These are phyloP conservation scores for Leishmania lainsoni DNA, from an alignment of 208 protist genomes.

Conservation along the genomic window DNA sequence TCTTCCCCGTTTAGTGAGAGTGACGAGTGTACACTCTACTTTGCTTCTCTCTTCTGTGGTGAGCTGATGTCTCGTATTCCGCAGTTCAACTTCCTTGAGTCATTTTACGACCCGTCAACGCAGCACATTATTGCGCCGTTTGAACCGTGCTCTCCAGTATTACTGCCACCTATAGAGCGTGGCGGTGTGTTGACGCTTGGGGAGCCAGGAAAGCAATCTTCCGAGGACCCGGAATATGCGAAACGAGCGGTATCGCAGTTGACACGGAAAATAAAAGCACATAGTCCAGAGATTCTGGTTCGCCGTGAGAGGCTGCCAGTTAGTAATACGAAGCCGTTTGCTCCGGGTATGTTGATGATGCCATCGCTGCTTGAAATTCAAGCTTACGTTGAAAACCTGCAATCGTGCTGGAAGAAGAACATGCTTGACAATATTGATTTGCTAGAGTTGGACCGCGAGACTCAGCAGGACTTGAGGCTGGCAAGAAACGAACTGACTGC, in stretches of 20 bases:
- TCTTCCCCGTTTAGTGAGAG: slow-evolving; percentile 51
- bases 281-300: slow-evolving; percentile 42
- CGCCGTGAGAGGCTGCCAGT: slow-evolving; percentile 50
- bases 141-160: slow-evolving; percentile 33
- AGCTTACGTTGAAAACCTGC: slow-evolving; percentile 80
- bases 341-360: slow-evolving; percentile 45
- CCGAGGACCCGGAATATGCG: slow-evolving; percentile 7
- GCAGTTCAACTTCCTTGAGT: slow-evolving; percentile 72
- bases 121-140: slow-evolving; percentile 89
- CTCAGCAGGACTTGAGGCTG: slow-evolving; percentile 60
- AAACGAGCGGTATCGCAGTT: slow-evolving; percentile 12
- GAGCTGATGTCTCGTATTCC: slow-evolving; percentile 78
- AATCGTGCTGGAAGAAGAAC: slow-evolving; percentile 79
- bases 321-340: slow-evolving; percentile 33
- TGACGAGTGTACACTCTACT: slow-evolving; percentile 71
- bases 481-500: slow-evolving; percentile 50
- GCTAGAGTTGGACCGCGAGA: slow-evolving; percentile 55
- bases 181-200: background rate
- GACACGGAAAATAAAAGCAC: slow-evolving; percentile 25
- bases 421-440: slow-evolving; percentile 62
- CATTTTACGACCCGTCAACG: slow-evolving; percentile 85
- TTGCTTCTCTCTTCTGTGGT: slow-evolving; percentile 63
- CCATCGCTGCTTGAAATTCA: slow-evolving; percentile 79
- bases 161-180: slow-evolving; percentile 22
- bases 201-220: background rate